These are phyloP conservation scores for Ostreobium quekettii DNA, from an alignment of 139 green algal genomes.

Conservation along the genomic window DNA sequence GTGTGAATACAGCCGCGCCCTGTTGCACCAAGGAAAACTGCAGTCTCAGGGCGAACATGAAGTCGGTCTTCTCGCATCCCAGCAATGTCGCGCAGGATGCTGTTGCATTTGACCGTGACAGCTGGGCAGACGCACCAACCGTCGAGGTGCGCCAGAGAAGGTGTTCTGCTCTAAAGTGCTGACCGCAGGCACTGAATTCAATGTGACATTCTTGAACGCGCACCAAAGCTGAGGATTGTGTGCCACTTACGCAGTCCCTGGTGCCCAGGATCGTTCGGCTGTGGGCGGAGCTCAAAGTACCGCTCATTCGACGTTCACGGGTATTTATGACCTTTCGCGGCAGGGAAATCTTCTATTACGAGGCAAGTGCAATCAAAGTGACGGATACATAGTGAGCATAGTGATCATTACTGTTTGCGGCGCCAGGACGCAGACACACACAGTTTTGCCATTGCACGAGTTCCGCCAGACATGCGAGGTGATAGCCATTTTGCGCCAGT, in stretches of 20 bases:
- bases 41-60: background rate
- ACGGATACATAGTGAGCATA: background rate
- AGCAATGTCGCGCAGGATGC: background rate
- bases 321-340: conserved; percentile 47
- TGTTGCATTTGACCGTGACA: conserved; percentile 17
- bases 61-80: background rate
- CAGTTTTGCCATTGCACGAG: background rate
- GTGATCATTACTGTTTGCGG: background rate
- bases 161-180: background rate
- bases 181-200: background rate
- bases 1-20: background rate
- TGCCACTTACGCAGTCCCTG: conserved; percentile 20
- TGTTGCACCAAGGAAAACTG: background rate
- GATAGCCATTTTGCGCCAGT: background rate
- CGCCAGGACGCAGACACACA: background rate
- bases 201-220: background rate
- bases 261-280: conserved; percentile 43
- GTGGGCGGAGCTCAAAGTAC: conserved; percentile 53
- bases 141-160: conserved; percentile 22
- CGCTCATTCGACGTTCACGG: conserved; percentile 47
- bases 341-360: conserved; percentile 53
- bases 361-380: conserved; percentile 21
- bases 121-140: conserved; percentile 32
- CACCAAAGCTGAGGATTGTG: background rate
- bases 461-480: background rate